Base-by-base conservation (phyloP, 495 filamentous ascomycete genomes). In the Astrocystis sublimbata region DNA sequence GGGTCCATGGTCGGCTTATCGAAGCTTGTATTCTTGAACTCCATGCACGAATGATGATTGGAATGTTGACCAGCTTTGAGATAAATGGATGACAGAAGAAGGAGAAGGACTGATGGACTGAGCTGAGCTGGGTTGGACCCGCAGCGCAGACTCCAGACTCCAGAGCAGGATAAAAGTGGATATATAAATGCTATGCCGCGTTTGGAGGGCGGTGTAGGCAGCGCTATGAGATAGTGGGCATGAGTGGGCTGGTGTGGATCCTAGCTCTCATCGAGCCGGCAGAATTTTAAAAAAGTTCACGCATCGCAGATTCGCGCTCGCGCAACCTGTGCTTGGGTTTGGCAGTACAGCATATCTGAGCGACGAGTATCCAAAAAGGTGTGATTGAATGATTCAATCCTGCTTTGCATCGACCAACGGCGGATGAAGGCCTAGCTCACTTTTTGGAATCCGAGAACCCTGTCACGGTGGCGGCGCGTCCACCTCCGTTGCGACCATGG, bases 401-500 rank as follows among this genome's bases (percentile, higher is more conserved):
- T n/a, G n/a, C n/a, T n/a, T n/a, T n/a, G n/a, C n/a, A n/a, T n/a
- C n/a, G n/a, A n/a, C n/a, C n/a, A n/a, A n/a, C n/a, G n/a, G n/a
- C n/a, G n/a, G n/a, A n/a, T n/a, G 19, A 46, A 13, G 38, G 10
- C 26, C 10, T 61, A 17, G 0, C 31, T 53, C 6, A 24, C 1
- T 43, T 52, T 52, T 28, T 19, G 26, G 28, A 43, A 35, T 31
- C 58, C 45, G 38, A 26, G n/a, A 15, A 15, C 58, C 31, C 47
- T 47, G 28, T 43, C 6, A 36, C 23, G 53, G 38, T 57, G 47
- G 47, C 28, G 46, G 58, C 50, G 41, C 55, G 30, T 19, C 36
- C 42, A 9, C 21, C 13, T 35, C 53, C 58, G 28, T 28, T n/a
- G 65, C 70, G 61, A 69, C 41, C 62, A 97, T 99, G 91, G 94